Conservation (phyloP, 192 early-diverging fungal genomes). For the Glomus cerebriforme region DNA sequence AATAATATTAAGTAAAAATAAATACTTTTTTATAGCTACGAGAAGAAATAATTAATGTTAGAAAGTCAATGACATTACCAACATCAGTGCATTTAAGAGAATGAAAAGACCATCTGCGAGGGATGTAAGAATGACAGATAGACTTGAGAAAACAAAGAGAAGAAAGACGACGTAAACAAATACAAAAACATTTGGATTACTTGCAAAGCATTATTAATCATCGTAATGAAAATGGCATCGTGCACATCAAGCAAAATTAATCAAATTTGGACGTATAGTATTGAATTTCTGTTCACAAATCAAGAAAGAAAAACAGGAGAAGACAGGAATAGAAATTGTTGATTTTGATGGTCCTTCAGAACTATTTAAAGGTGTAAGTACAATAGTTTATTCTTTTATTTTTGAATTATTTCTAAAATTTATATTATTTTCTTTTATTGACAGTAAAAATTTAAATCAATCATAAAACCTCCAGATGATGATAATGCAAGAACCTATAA, state of each 20-base stretch:
- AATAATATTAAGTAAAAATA: background rate
- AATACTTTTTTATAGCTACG: slow-evolving; percentile 50
- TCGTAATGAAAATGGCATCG: slow-evolving; percentile 71
- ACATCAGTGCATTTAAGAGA: slow-evolving; percentile 74
- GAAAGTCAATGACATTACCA: slow-evolving; percentile 72
- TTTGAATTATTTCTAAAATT: no score
- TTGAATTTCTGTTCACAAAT: slow-evolving; percentile 75
- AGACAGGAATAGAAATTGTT: no score
- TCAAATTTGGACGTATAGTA: slow-evolving; percentile 77
- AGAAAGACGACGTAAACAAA: slow-evolving; percentile 85
- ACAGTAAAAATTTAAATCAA: no score
- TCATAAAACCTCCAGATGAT: no score
- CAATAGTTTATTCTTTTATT: no score
- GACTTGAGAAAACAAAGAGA: slow-evolving; percentile 83
- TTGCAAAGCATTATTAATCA: slow-evolving; percentile 74
- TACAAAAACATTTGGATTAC: slow-evolving; percentile 81
- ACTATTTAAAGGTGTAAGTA: no score
- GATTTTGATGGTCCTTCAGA: no score
- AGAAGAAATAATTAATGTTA: slow-evolving; percentile 73
- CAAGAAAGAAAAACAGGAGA: slow-evolving; percentile 94
- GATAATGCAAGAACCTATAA: no score
- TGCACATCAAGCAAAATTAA: slow-evolving; percentile 64
- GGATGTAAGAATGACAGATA: slow-evolving; percentile 87
- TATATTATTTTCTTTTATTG: no score
- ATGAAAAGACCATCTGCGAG: slow-evolving; percentile 83